These are phyloP conservation scores for Groenewaldozyma auringiensis DNA, from an alignment of 1,139 yeast genomes.

Conservation along the genomic window DNA sequence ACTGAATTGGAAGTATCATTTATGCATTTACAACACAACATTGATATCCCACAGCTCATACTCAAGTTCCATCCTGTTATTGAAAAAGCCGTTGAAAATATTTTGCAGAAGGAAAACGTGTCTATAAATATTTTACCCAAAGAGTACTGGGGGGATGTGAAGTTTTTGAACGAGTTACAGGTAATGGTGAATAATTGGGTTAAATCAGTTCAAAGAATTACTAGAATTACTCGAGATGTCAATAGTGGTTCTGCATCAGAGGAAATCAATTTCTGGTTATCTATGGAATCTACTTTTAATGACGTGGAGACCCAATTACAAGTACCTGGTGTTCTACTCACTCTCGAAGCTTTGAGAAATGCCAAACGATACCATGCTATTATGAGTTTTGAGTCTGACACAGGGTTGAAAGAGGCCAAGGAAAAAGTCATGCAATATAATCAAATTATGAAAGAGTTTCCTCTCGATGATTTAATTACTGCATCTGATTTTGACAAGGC, in stretches of 20 bases:
- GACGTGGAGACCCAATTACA: slow-evolving; percentile 54
- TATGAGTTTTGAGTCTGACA: slow-evolving; percentile 62
- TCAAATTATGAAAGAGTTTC: slow-evolving; percentile 61
- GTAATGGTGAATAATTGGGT: slow-evolving; percentile 68
- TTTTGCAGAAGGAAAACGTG: slow-evolving; percentile 19
- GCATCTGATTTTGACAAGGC: slow-evolving; percentile 43
- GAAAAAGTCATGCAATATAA: slow-evolving; percentile 48
- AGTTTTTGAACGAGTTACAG: slow-evolving; percentile 59
- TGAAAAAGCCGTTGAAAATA: slow-evolving; percentile 32
- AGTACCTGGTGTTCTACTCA: slow-evolving; percentile 46
- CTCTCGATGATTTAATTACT: slow-evolving; percentile 51
- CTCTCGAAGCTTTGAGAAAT: slow-evolving; percentile 54
- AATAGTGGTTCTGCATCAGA: slow-evolving; percentile 54
- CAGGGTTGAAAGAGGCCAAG: slow-evolving; percentile 56
- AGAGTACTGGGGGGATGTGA: slow-evolving; percentile 41
- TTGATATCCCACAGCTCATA: slow-evolving; percentile 59
- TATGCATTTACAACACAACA: slow-evolving; percentile 59
- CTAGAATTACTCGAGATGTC: slow-evolving; percentile 45
- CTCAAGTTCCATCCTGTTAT: slow-evolving; percentile 49
- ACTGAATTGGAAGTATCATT: slow-evolving; percentile 62
- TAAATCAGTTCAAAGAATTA: slow-evolving; percentile 50
- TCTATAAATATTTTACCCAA: slow-evolving; percentile 28
- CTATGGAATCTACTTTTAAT: slow-evolving; percentile 56
- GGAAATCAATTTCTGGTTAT: slow-evolving; percentile 74
- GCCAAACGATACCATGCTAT: slow-evolving; percentile 80